A percentile compares a stretch with the other conserved stretches of the same genome.
phyloP scores from a whole-genome alignment of 192 early-diverging fungal genomes.

The Coemansia sp. region DNA sequence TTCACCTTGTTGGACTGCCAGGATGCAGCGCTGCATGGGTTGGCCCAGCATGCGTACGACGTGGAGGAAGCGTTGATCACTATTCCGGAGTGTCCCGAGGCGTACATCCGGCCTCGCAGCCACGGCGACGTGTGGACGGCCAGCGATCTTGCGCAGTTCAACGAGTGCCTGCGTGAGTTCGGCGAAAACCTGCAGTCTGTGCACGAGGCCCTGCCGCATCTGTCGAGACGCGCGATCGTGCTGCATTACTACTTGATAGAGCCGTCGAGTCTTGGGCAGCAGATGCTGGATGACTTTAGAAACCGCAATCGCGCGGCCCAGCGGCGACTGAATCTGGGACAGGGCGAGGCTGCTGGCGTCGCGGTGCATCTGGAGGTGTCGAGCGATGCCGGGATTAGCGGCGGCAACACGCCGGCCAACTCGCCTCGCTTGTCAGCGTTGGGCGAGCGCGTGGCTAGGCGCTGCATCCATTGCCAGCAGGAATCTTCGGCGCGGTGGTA shows the following conservation, averaged over 20 bases:
- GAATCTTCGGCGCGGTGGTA: conserved; percentile 30
- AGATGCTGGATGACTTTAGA: conserved; percentile 60
- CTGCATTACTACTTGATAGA: conserved; percentile 62
- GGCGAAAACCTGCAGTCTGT: conserved; percentile 65
- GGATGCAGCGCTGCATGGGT: conserved; percentile 59
- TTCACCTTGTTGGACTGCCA: conserved; percentile 61
- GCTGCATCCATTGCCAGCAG: conserved; percentile 42
- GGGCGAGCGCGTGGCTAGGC: background rate
- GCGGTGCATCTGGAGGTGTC: conserved; percentile 36
- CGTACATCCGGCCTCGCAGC: conserved; percentile 53
- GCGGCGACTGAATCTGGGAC: conserved; percentile 39
- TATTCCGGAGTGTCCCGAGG: conserved; percentile 47
- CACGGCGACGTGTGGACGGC: conserved; percentile 58
- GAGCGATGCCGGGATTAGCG: conserved; percentile 32
- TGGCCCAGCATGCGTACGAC: conserved; percentile 56
- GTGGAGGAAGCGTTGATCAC: conserved; percentile 57
- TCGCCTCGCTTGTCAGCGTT: conserved; percentile 17
- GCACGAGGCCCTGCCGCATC: conserved; percentile 53
- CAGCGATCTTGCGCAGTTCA: conserved; percentile 57
- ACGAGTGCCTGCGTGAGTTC: conserved; percentile 59
- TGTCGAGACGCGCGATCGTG: conserved; percentile 54
- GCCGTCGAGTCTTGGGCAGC: conserved; percentile 59
- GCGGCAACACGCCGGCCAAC: conserved; percentile 31
- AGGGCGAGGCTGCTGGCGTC: conserved; percentile 39
- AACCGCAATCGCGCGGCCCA: conserved; percentile 52